These are phyloP conservation scores for Ganoderma leucocontextum DNA, from an alignment of 1,284 basidiomycete species.

Conservation along the genomic window DNA sequence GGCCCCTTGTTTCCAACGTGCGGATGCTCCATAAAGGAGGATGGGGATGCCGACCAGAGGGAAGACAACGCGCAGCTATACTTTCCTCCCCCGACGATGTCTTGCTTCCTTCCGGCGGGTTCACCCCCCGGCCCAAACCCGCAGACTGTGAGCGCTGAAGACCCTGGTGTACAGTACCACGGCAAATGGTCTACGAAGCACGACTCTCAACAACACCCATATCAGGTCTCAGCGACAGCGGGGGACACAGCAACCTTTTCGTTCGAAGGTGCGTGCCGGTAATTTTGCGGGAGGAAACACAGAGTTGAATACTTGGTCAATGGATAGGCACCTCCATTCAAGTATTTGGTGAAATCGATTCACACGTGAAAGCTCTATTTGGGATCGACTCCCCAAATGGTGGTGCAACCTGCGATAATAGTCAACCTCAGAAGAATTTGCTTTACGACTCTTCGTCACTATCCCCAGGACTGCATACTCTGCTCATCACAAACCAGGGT, in stretches of 20 bases:
- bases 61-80: not conserved
- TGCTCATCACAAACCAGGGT: not conserved
- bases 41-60: not conserved
- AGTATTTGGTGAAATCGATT: not conserved
- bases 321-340: not conserved
- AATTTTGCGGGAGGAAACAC: not conserved
- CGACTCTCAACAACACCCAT: too few relatives aligned
- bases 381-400: too few relatives aligned
- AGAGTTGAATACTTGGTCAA: not conserved
- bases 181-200: too few relatives aligned
- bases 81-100: not conserved
- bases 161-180: too few relatives aligned
- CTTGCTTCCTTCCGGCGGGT: too few relatives aligned
- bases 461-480: too few relatives aligned
- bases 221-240: not conserved
- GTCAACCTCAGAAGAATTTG: too few relatives aligned
- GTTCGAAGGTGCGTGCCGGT: not conserved
- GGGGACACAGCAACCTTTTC: not conserved
- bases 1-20: not conserved
- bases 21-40: not conserved
- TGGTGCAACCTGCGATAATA: too few relatives aligned
- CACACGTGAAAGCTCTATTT: too few relatives aligned
- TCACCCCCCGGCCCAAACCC: too few relatives aligned
- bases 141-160: too few relatives aligned
- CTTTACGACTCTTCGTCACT: too few relatives aligned